Evolutionary conservation across 805 yeast species (phyloP), one percentile per base, ranked within the genome.

Genomic region (Ogataea saltuana): DNA sequence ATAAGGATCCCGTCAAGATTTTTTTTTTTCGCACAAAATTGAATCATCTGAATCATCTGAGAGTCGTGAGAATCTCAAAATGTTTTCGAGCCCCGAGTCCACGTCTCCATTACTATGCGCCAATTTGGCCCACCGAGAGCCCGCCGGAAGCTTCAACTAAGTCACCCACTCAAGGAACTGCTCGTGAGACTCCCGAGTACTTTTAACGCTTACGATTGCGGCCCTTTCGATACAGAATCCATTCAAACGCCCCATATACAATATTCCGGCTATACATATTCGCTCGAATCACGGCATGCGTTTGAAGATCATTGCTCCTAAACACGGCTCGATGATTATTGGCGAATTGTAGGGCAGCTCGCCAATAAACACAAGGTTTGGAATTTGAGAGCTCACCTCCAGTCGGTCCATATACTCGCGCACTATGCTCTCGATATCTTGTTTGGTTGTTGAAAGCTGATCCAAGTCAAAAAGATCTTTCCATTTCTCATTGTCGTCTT

Each of bases 221-320:
- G n/a, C n/a, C n/a, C n/a, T n/a, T n/a, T n/a, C n/a, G n/a, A n/a
- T n/a, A n/a, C n/a, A n/a, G n/a, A n/a, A n/a, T n/a, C n/a, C n/a
- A n/a, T n/a, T n/a, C n/a, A n/a, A n/a, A n/a, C n/a, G n/a, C n/a
- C n/a, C n/a, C n/a, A n/a, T n/a, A n/a, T n/a, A n/a, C n/a, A n/a
- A n/a, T n/a, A n/a, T n/a, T n/a, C n/a, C n/a, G n/a, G n/a, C n/a
- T n/a, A n/a, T n/a, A n/a, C n/a, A n/a, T n/a, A n/a, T n/a, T n/a
- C n/a, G n/a, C n/a, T n/a, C n/a, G n/a, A n/a, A n/a, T n/a, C n/a
- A n/a, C n/a, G n/a, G n/a, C 6, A 25, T 10, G n/a, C n/a, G 8
- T 23, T 49, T 47, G 34, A 59, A 59, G 11, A 50, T 31, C 6
- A 57, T 29, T 4, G 56, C 40, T 2, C 63, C 63, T 6, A 50